Base-by-base conservation (phyloP, 2,329 filamentous ascomycete species). In the Neofusicoccum parvum region DNA sequence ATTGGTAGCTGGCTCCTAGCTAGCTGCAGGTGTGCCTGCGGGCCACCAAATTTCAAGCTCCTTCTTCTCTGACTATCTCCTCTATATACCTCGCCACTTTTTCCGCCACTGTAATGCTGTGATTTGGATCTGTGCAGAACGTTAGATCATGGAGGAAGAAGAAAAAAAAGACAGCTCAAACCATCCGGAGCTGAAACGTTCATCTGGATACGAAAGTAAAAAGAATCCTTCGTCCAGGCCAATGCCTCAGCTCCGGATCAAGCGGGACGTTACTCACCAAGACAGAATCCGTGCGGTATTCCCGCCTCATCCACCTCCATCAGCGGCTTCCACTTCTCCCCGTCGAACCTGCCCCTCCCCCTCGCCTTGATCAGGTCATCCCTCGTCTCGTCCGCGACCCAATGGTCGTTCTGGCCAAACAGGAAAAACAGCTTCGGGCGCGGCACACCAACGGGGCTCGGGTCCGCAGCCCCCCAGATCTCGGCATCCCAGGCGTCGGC, bases 381-480 rank as follows among this genome's bases (percentile, higher is more conserved):
- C 41, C 86, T 78, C 36, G 86, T 87, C 69, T 79, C 76, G 68
- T 86, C 80, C 1, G 86, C 85, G 32, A 89, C 84, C 87, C 87
- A 89, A 70, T 87, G 85, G 71, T 89, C 87, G 54, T 83, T 76
- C 41, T 82, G 76, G 0, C 84, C 86, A 73, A 87, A 89, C 69
- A 87, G 83, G 70, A 89, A 87, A 60, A 82, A 81, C 48, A 89
- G 67, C 59, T 80, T 81, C 3, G 82, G 76, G 1, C 80, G 73
- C 7, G 78, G 72, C 43, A 7, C 70, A 11, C 14, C 23, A 5
- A 53, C 12, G 23, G 43, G 23, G 32, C 37, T 53, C 39, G 51
- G 60, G 23, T 73, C 68, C 0, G 77, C 75, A 20, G 81, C 79
- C 1, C 86, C 86, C 87, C 87, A 89, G 46, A 89, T 77, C 66